phyloP scores from a whole-genome alignment of 352 stramenopile species.

The Blastocystis sp. region DNA sequence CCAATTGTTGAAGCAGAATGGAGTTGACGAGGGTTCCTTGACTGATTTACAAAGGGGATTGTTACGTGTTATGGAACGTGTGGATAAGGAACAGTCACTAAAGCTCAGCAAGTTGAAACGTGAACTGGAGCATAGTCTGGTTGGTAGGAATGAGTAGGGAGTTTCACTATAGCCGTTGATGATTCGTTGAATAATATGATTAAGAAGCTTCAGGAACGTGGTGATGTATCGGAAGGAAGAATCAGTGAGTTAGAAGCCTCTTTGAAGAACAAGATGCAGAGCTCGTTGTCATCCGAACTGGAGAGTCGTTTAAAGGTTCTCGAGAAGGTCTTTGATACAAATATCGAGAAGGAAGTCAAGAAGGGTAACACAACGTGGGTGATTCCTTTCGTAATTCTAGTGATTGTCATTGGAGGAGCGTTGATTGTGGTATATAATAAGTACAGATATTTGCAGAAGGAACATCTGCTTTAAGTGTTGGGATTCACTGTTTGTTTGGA shows the following conservation, averaged over 20 bases:
- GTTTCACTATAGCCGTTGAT: slow-evolving; percentile 33
- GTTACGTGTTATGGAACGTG: slow-evolving; percentile 36
- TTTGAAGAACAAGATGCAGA: slow-evolving; percentile 68
- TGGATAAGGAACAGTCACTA: slow-evolving; percentile 1
- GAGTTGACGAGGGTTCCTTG: slow-evolving; percentile 69
- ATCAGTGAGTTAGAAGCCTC: slow-evolving; percentile 71
- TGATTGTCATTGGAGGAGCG: slow-evolving; percentile 15
- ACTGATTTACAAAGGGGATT: slow-evolving; percentile 22
- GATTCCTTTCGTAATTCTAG: slow-evolving; percentile 39
- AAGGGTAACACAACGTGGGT: slow-evolving; percentile 45
- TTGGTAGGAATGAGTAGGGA: slow-evolving; percentile 74
- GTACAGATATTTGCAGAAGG: slow-evolving; percentile 62
- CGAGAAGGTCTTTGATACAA: slow-evolving; percentile 17
- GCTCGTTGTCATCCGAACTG: slow-evolving; percentile 25
- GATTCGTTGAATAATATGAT: slow-evolving; percentile 82
- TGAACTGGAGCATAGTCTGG: slow-evolving; percentile 73
- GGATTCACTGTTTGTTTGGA: slow-evolving; percentile 2
- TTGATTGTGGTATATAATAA: slow-evolving; percentile 49
- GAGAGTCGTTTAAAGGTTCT: slow-evolving; percentile 44
- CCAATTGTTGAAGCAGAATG: slow-evolving; percentile 36
- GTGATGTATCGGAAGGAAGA: slow-evolving; percentile 71
- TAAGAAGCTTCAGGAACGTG: slow-evolving; percentile 75
- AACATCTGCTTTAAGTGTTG: slow-evolving; percentile 54
- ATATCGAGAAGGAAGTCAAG: slow-evolving; percentile 49
- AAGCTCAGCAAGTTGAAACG: slow-evolving; percentile 70